phyloP scores from a whole-genome alignment of 495 filamentous ascomycete species.

The Letharia columbiana region DNA sequence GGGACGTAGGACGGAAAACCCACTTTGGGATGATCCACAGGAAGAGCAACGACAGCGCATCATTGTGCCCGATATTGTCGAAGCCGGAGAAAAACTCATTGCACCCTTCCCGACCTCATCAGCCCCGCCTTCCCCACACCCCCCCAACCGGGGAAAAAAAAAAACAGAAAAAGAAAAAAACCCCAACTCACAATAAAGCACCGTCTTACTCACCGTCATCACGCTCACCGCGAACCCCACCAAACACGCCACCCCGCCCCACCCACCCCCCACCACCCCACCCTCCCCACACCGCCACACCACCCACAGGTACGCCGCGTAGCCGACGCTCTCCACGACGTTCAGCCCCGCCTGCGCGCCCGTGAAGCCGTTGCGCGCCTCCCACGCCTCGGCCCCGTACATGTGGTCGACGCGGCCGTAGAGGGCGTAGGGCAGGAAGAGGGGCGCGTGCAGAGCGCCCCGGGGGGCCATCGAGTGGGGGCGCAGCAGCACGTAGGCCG shows the following conservation, averaged over 20 bases:
- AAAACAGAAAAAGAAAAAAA: neutral
- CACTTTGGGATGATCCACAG: constrained; percentile 79
- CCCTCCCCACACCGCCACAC: constrained; percentile 43
- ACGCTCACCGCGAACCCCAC: constrained; percentile 59
- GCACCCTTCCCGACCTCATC: constrained; percentile 43
- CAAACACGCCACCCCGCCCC: constrained; percentile 46
- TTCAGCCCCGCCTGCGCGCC: constrained; percentile 70
- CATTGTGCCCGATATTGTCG: constrained; percentile 72
- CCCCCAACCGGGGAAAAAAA: neutral
- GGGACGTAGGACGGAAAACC: constrained; percentile 26
- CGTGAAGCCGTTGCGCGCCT: constrained; percentile 68
- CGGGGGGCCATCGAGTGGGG: constrained; percentile 72
- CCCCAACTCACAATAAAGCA: constrained; percentile 65
- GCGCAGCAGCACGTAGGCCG: constrained; percentile 68
- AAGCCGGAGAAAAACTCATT: constrained; percentile 73
- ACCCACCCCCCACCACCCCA: constrained; percentile 30
- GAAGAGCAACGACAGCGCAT: constrained; percentile 44
- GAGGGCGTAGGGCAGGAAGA: constrained; percentile 74
- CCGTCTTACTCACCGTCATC: constrained; percentile 82
- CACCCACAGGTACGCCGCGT: constrained; percentile 58
- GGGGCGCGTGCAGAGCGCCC: constrained; percentile 60
- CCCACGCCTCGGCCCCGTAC: constrained; percentile 73
- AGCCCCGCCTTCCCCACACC: neutral
- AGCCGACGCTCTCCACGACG: constrained; percentile 60
- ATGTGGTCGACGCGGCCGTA: constrained; percentile 76